Conservation (phyloP, 768 basidiomycete genomes). For the Suillus bovinus region DNA sequence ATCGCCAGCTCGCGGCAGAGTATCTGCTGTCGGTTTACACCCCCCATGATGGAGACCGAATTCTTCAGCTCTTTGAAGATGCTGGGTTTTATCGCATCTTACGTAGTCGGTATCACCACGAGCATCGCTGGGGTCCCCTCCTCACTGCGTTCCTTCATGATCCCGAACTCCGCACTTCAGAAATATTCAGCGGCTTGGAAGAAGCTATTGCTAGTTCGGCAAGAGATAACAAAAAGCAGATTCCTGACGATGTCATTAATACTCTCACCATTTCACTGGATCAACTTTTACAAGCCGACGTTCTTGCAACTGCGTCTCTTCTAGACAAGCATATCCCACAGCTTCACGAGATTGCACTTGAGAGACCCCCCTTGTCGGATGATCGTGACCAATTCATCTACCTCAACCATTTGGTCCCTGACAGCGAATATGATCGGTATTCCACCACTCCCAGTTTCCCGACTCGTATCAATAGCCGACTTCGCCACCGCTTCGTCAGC, state of each 20-base stretch:
- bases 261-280: constrained; percentile 63
- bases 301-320: constrained; percentile 70
- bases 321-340: constrained; percentile 68
- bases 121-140: constrained; percentile 73
- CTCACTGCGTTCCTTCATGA: constrained; percentile 77
- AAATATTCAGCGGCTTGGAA: constrained; percentile 67
- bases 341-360: constrained; percentile 65
- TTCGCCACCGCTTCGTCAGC: constrained; percentile 64
- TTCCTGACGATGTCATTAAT: constrained; percentile 56
- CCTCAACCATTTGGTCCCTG: constrained; percentile 69
- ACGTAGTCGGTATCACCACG: constrained; percentile 74
- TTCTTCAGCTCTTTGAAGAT: constrained; percentile 67
- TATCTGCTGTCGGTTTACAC: constrained; percentile 90
- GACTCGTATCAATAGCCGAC: constrained; percentile 43
- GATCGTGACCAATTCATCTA: constrained; percentile 71
- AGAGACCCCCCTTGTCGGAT: constrained; percentile 42
- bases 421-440: constrained; percentile 37
- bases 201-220: constrained; percentile 54
- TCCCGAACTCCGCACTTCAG: constrained; percentile 54
- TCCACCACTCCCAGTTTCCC: constrained; percentile 36
- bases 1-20: constrained; percentile 93
- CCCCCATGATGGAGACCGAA: constrained; percentile 71
- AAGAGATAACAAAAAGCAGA: constrained; percentile 45
- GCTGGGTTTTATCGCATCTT: constrained; percentile 94
- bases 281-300: constrained; percentile 57